Conservation (phyloP, 1,139 yeast genomes). For the Lodderomyces metapsilosis region DNA sequence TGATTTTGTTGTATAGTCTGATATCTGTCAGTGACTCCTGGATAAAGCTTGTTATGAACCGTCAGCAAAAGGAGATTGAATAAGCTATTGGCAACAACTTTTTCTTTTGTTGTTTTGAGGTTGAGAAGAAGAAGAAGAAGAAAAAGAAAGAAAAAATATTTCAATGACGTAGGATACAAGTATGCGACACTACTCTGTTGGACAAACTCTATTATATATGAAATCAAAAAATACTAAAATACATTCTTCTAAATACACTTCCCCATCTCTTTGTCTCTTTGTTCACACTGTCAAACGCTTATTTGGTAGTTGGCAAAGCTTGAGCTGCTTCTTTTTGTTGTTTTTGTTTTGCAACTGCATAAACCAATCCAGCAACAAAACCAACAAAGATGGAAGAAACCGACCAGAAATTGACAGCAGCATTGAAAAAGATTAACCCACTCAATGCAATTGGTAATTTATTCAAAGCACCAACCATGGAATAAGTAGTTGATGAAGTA, state of each 20-base stretch:
- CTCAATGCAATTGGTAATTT: slow-evolving; percentile 96
- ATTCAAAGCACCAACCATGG: slow-evolving; percentile 99
- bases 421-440: slow-evolving; percentile 90
- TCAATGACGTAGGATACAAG: background rate
- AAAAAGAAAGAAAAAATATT: background rate
- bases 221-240: too few relatives aligned
- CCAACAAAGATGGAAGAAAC: slow-evolving; percentile 89
- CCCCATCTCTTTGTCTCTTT: too few relatives aligned
- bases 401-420: slow-evolving; percentile 91
- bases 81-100: background rate
- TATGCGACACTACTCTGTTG: background rate
- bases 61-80: too few relatives aligned
- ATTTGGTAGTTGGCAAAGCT: slow-evolving; percentile 14
- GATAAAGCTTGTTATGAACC: too few relatives aligned
- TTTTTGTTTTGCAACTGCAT: slow-evolving; percentile 86
- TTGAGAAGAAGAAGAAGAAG: background rate
- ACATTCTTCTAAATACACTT: too few relatives aligned
- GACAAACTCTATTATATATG: too few relatives aligned
- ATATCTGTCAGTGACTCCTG: too few relatives aligned
- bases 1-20: background rate
- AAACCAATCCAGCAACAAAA: slow-evolving; percentile 90
- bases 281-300: background rate
- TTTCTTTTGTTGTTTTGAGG: too few relatives aligned
- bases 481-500: slow-evolving; percentile 95
- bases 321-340: slow-evolving; percentile 45